A percentile compares a stretch with the other conserved stretches of the same genome.
These are phyloP conservation scores for Boehmeria nivea DNA, from an alignment of 306 rosid genomes.

Conservation along the genomic window DNA sequence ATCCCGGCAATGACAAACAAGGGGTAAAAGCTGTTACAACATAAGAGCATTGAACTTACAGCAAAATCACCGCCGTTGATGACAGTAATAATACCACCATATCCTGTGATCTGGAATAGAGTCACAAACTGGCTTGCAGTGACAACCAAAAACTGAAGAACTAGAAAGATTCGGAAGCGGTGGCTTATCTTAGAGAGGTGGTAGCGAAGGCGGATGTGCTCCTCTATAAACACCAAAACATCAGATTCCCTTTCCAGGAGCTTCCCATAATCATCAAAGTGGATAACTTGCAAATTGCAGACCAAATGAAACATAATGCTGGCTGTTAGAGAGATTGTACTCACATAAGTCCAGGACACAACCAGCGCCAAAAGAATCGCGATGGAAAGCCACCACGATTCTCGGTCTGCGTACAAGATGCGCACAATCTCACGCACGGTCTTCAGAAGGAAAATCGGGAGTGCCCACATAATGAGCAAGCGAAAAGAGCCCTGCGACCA, in stretches of 20 bases:
- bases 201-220: slow-evolving; percentile 66
- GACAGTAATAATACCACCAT: slow-evolving; percentile 42
- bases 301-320: slow-evolving; percentile 77
- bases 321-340: slow-evolving; percentile 65
- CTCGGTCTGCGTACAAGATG: slow-evolving; percentile 30
- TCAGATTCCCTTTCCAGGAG: slow-evolving; percentile 66
- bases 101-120: slow-evolving; percentile 53
- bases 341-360: slow-evolving; percentile 68
- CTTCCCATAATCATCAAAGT: slow-evolving; percentile 67
- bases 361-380: slow-evolving; percentile 39
- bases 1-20: background rate
- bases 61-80: slow-evolving; percentile 80
- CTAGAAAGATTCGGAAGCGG: slow-evolving; percentile 71
- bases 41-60: slow-evolving; percentile 37
- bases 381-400: slow-evolving; percentile 51
- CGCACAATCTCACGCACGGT: slow-evolving; percentile 50
- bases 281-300: slow-evolving; percentile 78
- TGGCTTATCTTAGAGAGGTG: slow-evolving; percentile 85
- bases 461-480: slow-evolving; percentile 51
- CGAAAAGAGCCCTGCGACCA: slow-evolving; percentile 47
- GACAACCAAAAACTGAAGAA: slow-evolving; percentile 62
- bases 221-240: slow-evolving; percentile 57
- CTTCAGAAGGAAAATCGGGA: slow-evolving; percentile 57
- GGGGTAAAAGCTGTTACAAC: background rate
- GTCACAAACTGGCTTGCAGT: slow-evolving; percentile 65